Base-by-base conservation (phyloP, 148 eudicot species). In the Nyssa sinensis region DNA sequence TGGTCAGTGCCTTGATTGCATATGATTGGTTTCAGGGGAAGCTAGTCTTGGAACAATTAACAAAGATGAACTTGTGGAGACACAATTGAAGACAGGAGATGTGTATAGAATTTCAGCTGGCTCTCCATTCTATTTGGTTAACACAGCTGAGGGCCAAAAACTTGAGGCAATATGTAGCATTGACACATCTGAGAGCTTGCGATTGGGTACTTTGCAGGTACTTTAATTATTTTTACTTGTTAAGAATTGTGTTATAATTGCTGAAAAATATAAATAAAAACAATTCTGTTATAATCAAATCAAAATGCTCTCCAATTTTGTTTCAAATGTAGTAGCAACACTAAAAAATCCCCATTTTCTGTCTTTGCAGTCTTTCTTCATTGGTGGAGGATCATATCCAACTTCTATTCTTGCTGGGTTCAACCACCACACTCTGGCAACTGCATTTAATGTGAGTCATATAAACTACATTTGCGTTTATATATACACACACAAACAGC, bases 341-440 rank as follows among this genome's bases (percentile, higher is more conserved):
- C 16, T 11, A 3, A 44, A 44, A 30, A n/a, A 33, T 70, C 31
- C 28, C 27, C 27, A 0, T 47, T 33, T 37, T 49, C 5, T 12
- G 3, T 71, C 10, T 59, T 49, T 82, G 85, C 89, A 92, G 97
- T 81, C 95, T 71, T 92, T 90, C 97, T 94, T 78, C 80, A 59
- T 94, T 33, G 97, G 95, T 3, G 98, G 98, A 62, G 98, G 97
- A 66, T 37, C 69, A 0, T 28, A 90, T 76, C 97, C 98, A 11
- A 81, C 74, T 0, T 87, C 98, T 0, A 76, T 94, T 0, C 93
- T 94, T 66, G 77, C 96, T 32, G 98, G 98, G 25, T 94, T 94
- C 67, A 97, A 90, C 64, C 81, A 69, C 31, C 67, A 60, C 44
- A 92, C 96, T 0, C 65, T 94, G 34, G 80, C 95, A 6, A 84